phyloP scores from a whole-genome alignment of 148 eudicot species.

The Spergularia bocconei region DNA sequence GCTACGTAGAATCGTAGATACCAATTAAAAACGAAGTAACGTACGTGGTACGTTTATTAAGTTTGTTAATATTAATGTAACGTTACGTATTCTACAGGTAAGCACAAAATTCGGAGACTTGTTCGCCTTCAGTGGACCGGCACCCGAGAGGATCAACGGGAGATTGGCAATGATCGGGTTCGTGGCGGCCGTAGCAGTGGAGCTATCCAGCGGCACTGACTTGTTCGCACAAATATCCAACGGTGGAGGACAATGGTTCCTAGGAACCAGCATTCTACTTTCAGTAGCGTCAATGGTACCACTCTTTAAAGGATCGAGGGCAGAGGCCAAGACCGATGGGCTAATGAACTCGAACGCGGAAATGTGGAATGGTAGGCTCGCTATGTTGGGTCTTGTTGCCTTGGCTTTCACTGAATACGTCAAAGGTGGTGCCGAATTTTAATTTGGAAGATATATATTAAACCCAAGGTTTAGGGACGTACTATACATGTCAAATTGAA shows the following conservation, averaged over 20 bases:
- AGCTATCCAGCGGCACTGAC: constrained; percentile 57
- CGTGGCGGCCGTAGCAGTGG: constrained; percentile 73
- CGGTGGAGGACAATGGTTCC: constrained; percentile 73
- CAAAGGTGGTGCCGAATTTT: constrained; percentile 15
- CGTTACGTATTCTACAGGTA: constrained; percentile 25
- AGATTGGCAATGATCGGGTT: constrained; percentile 91
- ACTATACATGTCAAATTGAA: no score
- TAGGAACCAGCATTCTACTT: constrained; percentile 52
- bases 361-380: constrained; percentile 78
- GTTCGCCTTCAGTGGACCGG: constrained; percentile 81
- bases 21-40: no score
- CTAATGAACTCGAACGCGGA: constrained; percentile 72
- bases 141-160: constrained; percentile 91
- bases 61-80: no score
- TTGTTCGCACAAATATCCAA: constrained; percentile 56
- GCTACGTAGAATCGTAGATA: no score
- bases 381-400: constrained; percentile 85
- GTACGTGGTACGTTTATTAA: no score
- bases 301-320: constrained; percentile 45
- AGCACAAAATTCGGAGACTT: constrained; percentile 62
- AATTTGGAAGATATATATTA: not conserved
- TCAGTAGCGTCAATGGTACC: constrained; percentile 66
- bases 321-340: constrained; percentile 39
- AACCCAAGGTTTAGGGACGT: not conserved
- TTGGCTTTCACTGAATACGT: constrained; percentile 75